Evolutionary conservation across 495 filamentous ascomycete genomes (phyloP).

Genomic region (Daldinia childiae): DNA sequence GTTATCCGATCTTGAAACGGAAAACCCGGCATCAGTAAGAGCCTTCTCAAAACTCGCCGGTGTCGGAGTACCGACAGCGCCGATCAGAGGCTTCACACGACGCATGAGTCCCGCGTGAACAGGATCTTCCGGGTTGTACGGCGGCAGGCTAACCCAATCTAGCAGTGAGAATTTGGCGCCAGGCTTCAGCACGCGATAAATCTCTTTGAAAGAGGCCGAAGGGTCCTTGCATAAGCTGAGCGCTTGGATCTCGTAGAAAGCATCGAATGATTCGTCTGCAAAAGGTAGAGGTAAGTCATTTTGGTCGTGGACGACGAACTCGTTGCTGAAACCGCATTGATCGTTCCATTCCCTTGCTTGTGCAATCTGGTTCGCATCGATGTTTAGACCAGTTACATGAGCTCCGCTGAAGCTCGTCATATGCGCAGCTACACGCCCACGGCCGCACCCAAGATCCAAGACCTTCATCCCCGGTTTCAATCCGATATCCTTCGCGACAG

Average conservation of each 20-base stretch:
- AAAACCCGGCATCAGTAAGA: slow-evolving; percentile 63
- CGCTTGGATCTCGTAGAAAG: slow-evolving; percentile 72
- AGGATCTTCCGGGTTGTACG: slow-evolving; percentile 63
- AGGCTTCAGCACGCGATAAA: slow-evolving; percentile 66
- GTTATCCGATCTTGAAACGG: slow-evolving; percentile 63
- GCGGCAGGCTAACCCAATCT: slow-evolving; percentile 68
- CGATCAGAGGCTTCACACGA: slow-evolving; percentile 70
- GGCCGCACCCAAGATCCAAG: slow-evolving; percentile 68
- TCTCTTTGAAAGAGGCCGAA: slow-evolving; percentile 60
- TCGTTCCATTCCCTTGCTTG: slow-evolving; percentile 64
- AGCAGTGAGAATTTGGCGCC: slow-evolving; percentile 65
- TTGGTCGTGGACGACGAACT: slow-evolving; percentile 66
- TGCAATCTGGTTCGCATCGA: slow-evolving; percentile 69
- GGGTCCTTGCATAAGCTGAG: slow-evolving; percentile 68
- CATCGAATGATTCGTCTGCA: slow-evolving; percentile 64
- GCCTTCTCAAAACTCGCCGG: slow-evolving; percentile 62
- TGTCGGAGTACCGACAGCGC: slow-evolving; percentile 70
- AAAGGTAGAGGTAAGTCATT: slow-evolving; percentile 69
- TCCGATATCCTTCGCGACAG: slow-evolving; percentile 63
- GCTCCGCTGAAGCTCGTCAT: slow-evolving; percentile 66
- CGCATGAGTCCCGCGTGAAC: slow-evolving; percentile 67
- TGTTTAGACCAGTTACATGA: slow-evolving; percentile 68
- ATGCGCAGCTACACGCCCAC: slow-evolving; percentile 69
- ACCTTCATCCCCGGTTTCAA: slow-evolving; percentile 61
- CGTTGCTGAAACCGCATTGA: slow-evolving; percentile 59